phyloP scores from a whole-genome alignment of 1,284 basidiomycete species.

The Fomitopsis betulina region DNA sequence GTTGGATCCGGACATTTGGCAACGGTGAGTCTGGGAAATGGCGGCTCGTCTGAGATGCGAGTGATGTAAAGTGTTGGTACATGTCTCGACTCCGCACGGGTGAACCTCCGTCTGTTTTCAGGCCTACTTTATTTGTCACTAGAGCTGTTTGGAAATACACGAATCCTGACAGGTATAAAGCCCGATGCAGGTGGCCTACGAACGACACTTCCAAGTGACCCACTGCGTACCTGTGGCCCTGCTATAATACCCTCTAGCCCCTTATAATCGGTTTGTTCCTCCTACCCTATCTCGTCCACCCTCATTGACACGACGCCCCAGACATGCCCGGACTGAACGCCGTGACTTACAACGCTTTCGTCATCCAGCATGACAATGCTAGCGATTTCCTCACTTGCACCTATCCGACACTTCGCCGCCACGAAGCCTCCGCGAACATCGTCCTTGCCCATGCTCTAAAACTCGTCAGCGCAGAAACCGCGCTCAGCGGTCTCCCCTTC shows the following conservation, averaged over 20 bases:
- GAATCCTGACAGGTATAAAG: slow-evolving; percentile 5
- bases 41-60: not conserved
- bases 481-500: slow-evolving; percentile 34
- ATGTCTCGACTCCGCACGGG: slow-evolving; percentile 2
- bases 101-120: not conserved
- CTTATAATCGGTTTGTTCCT: slow-evolving; percentile 1
- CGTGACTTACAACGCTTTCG: slow-evolving; percentile 21
- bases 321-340: slow-evolving; percentile 31
- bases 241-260: not conserved
- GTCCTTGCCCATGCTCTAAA: slow-evolving; percentile 48
- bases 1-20: slow-evolving; percentile 4
- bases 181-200: not conserved
- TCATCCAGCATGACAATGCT: slow-evolving; percentile 41
- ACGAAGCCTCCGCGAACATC: slow-evolving; percentile 48
- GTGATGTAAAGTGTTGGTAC: not conserved
- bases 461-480: slow-evolving; percentile 33
- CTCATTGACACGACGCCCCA: not conserved
- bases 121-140: slow-evolving; percentile 8
- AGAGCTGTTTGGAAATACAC: slow-evolving; percentile 1
- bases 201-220: not conserved
- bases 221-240: not conserved
- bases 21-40: slow-evolving; percentile 1
- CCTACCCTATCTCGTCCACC: not conserved
- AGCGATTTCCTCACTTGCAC: slow-evolving; percentile 38
- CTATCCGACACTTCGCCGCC: slow-evolving; percentile 36